Evolutionary conservation across 164 flowering plant species (phyloP), one percentile per base, ranked within the genome.

Genomic region (Stephania japonica): DNA sequence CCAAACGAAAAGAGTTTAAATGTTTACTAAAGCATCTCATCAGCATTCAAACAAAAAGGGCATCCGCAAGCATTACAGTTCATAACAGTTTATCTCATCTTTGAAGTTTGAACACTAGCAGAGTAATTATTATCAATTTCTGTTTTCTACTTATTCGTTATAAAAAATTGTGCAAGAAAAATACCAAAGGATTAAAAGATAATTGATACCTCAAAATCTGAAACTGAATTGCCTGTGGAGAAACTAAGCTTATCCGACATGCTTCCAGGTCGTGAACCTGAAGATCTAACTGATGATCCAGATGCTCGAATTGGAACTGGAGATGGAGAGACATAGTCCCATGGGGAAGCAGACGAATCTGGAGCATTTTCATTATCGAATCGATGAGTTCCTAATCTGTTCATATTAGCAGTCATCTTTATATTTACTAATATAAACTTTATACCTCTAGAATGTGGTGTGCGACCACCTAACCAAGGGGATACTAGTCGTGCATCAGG

Each of bases 401-500:
- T 32, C 38, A 32, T 32, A 32, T 32, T 32, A 32, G 3, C 38
- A 32, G 38, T 4, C 38, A 32, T 32, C 38, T 32, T 32, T 32
- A 32, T 32, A 32, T 32, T 32, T 32, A 32, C 38, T 32, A 32
- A 32, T 1, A 32, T 32, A 2, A 32, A 32, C 38, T 42, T n/a
- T 83, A 71, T 86, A 87, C 97, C 90, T 49, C 78, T 16, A 66
- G 86, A 85, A 72, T 72, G 76, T 66, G 97, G 93, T 49, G 97
- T 89, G 53, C 82, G 78, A 62, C 84, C 90, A 67, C 87, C 94
- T 75, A 85, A 79, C 97, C 93, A 92, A 14, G 97, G 97, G 23
- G 98, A 92, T 69, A 86, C 92, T 77, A 91, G 72, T 56, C 95
- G 84, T 42, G 91, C 93, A 89, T 94, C 98, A 63, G 97, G 98